Evolutionary conservation across 2,329 filamentous ascomycete genomes (phyloP), one percentile per base, ranked within the genome.

Genomic region (Colletotrichum sp.): DNA sequence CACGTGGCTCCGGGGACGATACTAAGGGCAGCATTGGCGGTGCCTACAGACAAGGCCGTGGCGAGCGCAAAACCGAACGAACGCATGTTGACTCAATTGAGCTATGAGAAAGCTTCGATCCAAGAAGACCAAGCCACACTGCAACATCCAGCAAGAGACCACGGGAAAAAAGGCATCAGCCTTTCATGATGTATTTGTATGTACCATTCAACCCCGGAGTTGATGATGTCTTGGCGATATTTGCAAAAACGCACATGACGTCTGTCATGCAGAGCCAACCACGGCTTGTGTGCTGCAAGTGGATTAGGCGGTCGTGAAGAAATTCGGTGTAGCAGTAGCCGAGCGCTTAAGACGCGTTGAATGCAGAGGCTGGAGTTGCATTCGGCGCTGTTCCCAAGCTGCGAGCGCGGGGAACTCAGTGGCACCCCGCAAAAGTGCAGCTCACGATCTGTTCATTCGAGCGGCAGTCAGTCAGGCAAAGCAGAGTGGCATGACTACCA

Each of bases 1-100:
- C 87, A 89, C 16, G 87, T 88, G 4, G 82, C 87, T 5, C 87
- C 87, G 0, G 87, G 84, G 1, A 89, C 83, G 9, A 88, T 74
- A 57, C 87, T 84, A 8, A 85, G 71, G 6, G 80, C 70, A 26
- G 76, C 76, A 4, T 68, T 57, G 3, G 66, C 76, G 24, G 48
- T 52, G 7, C 74, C 43, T 32, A 76, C 43, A 7, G 71, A 64
- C 8, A 77, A 64, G 8, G 57, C 61, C 6, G 67, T 65, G 16
- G 52, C 66, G 4, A 75, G n/a, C 4, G 66, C 60, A 67, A 71
- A 12, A 10, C 52, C 26, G n/a, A 65, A 30, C 1, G 32, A 26
- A 36, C 70, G 73, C 73, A 75, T 75, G 9, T 28, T 48, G 21
- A 32, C 24, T 39, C 43, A 7, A 13, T 52, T 21, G 43, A 52